Base-by-base conservation (phyloP, 305 asterid species). In the Fraxinus sp. region DNA sequence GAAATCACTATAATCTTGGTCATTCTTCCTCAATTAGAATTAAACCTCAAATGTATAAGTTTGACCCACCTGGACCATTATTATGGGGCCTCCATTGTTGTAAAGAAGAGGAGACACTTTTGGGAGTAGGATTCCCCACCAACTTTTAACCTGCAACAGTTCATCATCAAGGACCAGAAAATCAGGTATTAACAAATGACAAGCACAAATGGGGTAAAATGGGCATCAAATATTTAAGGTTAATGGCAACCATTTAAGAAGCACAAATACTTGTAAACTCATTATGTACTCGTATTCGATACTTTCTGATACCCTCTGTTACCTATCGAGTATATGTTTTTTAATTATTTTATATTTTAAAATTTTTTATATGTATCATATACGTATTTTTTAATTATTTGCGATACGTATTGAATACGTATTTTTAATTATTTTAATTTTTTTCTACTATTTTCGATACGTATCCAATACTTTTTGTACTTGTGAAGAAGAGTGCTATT, bases 61-160 rank as follows among this genome's bases (percentile, higher is more conserved):
- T 82, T 80, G 62, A 79, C 88, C 59, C 81, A 95, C 98, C 94
- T 95, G 98, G 86, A 91, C 91, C 98, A 95, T 94, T 74, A 91
- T 87, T 81, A 95, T 86, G 72, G 99, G 95, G 82, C 99, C 97
- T 55, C 99, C 98, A 73, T 90, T 94, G 92, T 87, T 79, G 84
- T 91, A 94, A 36, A 93, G 92, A 87, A 87, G 91, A 81, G 96
- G 95, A 82, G 87, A 74, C 83, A 94, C 78, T 88, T 90, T 95
- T 0, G 97, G 98, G 74, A 95, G 95, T 70, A 95, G 90, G 83
- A 88, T 78, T 75, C 84, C 87, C 99, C 99, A 95, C 99, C 99
- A 95, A 85, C 88, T 92, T 16, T 91, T 88, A 57, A 95, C 98
- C 98, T 95, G 92, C 72, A 87, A 81, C 57, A 82, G 82, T 81